Evolutionary conservation across 139 green algal species (phyloP).

Genomic region (Edaphochlamys debaryana): DNA sequence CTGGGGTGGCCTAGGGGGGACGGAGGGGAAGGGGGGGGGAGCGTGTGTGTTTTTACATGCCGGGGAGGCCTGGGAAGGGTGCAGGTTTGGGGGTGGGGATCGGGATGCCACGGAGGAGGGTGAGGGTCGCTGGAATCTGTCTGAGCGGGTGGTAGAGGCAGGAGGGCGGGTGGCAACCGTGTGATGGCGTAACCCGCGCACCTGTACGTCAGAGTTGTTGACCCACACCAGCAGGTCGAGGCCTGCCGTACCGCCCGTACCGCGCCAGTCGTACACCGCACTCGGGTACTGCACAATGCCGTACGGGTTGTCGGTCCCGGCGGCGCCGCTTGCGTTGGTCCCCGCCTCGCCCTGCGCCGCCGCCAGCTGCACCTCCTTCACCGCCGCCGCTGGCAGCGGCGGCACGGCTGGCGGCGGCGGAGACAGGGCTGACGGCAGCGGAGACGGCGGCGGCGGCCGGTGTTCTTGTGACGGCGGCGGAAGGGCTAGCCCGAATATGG

Average conservation of each 20-base stretch:
- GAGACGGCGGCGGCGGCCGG: neutral
- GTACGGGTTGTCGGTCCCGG: neutral
- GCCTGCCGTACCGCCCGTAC: no score
- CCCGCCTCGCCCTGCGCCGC: no score
- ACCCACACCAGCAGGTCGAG: conserved; percentile 64
- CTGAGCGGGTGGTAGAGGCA: no score
- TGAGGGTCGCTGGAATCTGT: no score
- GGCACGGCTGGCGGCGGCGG: neutral
- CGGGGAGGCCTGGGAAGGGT: no score
- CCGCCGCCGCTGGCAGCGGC: neutral
- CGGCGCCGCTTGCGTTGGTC: neutral
- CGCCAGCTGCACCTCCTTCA: no score
- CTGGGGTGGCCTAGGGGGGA: conserved; percentile 12
- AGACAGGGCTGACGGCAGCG: neutral
- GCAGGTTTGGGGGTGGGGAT: neutral
- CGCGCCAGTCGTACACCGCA: conserved; percentile 67
- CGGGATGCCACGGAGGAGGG: no score
- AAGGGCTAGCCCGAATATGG: no score
- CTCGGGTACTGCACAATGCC: conserved; percentile 52
- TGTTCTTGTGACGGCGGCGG: no score
- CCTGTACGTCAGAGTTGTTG: conserved; percentile 64
- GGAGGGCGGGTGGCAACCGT: no score
- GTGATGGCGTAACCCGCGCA: no score
- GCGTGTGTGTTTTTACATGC: no score
- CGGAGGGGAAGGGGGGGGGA: neutral